phyloP scores from a whole-genome alignment of 352 stramenopile genomes.

The Phytophthora niederhauseri region DNA sequence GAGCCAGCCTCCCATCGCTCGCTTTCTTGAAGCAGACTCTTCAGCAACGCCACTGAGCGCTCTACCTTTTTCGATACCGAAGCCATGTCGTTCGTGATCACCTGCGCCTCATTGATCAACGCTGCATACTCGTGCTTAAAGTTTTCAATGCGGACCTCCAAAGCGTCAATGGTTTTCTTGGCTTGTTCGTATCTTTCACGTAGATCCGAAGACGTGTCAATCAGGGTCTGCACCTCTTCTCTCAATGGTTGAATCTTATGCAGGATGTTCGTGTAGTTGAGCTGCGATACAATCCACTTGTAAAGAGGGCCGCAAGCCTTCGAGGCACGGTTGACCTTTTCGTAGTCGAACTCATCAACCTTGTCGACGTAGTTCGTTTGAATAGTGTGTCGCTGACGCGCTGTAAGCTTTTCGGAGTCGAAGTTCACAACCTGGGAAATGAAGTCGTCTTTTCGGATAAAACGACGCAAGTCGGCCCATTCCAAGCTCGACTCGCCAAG shows the following conservation, averaged over 20 bases:
- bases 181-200: conserved; percentile 93
- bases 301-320: conserved; percentile 99
- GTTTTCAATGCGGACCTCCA: conserved; percentile 96
- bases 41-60: conserved; percentile 97
- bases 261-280: conserved; percentile 99
- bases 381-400: conserved; percentile 95
- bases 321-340: conserved; percentile 93
- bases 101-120: conserved; percentile 98
- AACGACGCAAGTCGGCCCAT: conserved; percentile 98
- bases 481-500: conserved; percentile 96
- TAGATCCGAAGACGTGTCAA: conserved; percentile 94
- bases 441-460: conserved; percentile 98
- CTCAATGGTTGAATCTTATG: conserved; percentile 98
- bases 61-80: conserved; percentile 97
- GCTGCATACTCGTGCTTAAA: conserved; percentile 99
- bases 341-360: conserved; percentile 89
- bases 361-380: conserved; percentile 96
- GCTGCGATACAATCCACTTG: conserved; percentile 98
- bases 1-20: conserved; percentile 97
- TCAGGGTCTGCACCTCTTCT: conserved; percentile 98
- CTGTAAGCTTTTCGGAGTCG: conserved; percentile 96
- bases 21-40: conserved; percentile 98
- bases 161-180: conserved; percentile 92
- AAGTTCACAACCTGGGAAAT: conserved; percentile 99
- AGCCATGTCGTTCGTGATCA: conserved; percentile 98